Base-by-base conservation (phyloP, 306 rosid genomes). In the Corylus americana region DNA sequence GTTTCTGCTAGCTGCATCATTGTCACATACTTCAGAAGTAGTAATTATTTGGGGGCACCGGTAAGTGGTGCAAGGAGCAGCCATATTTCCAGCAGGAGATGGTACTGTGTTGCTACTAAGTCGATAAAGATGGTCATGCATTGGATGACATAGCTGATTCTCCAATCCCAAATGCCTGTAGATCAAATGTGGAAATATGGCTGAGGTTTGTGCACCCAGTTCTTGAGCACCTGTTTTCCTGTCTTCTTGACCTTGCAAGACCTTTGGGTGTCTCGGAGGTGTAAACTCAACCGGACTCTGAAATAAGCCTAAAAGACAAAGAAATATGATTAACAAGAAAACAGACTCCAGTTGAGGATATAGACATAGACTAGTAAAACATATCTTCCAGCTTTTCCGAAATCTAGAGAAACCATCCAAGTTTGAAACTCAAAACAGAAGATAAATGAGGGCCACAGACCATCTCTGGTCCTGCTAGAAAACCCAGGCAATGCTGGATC, bases 201-300 rank as follows among this genome's bases (percentile, higher is more conserved):
- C 22, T 45, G 57, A 76, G 47, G 48, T 84, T 78, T 76, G 71
- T 35, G 82, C 81, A 75, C 53, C 72, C 44, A 27, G 80, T 70
- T 45, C 83, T 78, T 71, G 59, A 75, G 74, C 63, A 77, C 47
- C 44, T 42, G 37, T 48, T 1, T 73, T 80, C 39, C 76, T 84
- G 70, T 59, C 74, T 77, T 87, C 90, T 89, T 91, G 89, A 86
- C 89, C 90, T 86, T 87, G 93, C 76, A 91, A 87, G 89, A 81
- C 90, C 90, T 61, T 67, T 53, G 64, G 71, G 72, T 37, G 45
- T 68, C 78, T 79, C 53, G 42, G 84, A 77, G 85, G 59, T 20
- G 68, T 72, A 71, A 11, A 22, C 49, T 59, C 61, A 74, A 55
- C 81, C 47, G 86, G 77, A 82, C 75, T 75, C 35, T 49, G 77